Conservation (phyloP, 202 grass and related monocot species). For the Panicum virgatum region DNA sequence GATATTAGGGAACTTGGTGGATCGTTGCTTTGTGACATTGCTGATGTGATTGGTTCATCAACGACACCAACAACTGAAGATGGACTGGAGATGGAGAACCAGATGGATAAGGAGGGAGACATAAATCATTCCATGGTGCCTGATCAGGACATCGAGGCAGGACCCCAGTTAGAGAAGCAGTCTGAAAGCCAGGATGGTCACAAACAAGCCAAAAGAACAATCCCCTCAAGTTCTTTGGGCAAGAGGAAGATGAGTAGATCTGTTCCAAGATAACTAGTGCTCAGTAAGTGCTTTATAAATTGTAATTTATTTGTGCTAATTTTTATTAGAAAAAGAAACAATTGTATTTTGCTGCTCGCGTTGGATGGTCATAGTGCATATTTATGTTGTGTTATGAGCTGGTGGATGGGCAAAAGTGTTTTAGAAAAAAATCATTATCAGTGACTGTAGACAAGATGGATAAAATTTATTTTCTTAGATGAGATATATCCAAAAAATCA, state of each 20-base stretch:
- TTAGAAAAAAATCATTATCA: background rate
- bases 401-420: background rate
- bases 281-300: background rate
- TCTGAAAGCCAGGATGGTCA: background rate
- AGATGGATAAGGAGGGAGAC: constrained; percentile 23
- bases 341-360: background rate
- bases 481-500: background rate
- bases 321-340: background rate
- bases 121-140: constrained; percentile 6
- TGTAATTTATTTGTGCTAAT: background rate
- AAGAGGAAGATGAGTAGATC: constrained; percentile 36
- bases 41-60: constrained; percentile 1
- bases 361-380: background rate
- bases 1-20: constrained; percentile 47
- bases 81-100: constrained; percentile 1
- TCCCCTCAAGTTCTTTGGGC: background rate
- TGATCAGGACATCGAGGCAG: constrained; percentile 6
- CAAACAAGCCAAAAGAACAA: background rate
- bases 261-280: background rate
- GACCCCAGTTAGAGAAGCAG: background rate
- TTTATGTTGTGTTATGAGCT: background rate
- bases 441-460: background rate
- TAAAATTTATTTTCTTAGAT: background rate
- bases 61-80: constrained; percentile 1
- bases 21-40: constrained; percentile 37